Percentiles rank a stretch among this genome's conserved stretches.
These are phyloP conservation scores for Ploettnerulaceae sp. DNA, from an alignment of 2,329 filamentous ascomycete genomes.

Conservation along the genomic window DNA sequence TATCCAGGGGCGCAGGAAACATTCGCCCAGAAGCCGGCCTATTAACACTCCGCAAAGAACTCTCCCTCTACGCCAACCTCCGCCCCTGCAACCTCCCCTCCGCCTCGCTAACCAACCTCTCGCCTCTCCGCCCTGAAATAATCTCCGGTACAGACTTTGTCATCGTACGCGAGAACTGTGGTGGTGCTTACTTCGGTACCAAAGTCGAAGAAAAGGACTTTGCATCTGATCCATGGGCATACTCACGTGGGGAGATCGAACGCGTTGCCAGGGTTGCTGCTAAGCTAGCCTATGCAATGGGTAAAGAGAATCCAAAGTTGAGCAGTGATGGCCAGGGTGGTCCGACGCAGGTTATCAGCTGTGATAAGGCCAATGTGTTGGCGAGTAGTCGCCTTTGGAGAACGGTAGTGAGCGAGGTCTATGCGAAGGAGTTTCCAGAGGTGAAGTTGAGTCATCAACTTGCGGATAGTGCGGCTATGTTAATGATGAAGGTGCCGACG, in stretches of 20 bases:
- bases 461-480: slow-evolving; percentile 89
- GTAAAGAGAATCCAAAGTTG: slow-evolving; percentile 59
- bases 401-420: slow-evolving; percentile 74
- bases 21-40: slow-evolving; percentile 4
- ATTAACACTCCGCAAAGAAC: not conserved
- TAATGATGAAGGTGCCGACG: slow-evolving; percentile 88
- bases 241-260: slow-evolving; percentile 81
- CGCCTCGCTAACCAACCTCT: slow-evolving; percentile 1
- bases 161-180: slow-evolving; percentile 97
- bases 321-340: not conserved
- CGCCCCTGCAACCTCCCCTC: slow-evolving; percentile 1
- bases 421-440: slow-evolving; percentile 80
- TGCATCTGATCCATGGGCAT: slow-evolving; percentile 94
- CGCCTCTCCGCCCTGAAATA: slow-evolving; percentile 81
- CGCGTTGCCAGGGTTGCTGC: slow-evolving; percentile 76
- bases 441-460: slow-evolving; percentile 79
- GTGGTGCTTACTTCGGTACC: slow-evolving; percentile 97
- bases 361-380: slow-evolving; percentile 94
- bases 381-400: slow-evolving; percentile 85
- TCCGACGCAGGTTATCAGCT: slow-evolving; percentile 56
- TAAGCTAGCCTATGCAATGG: slow-evolving; percentile 54
- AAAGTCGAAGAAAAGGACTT: slow-evolving; percentile 91
- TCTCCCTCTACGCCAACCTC: slow-evolving; percentile 2
- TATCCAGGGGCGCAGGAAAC: not conserved
- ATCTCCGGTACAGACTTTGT: slow-evolving; percentile 86